Base-by-base conservation (phyloP, 768 basidiomycete genomes). In the Lentinus tigrinus region DNA sequence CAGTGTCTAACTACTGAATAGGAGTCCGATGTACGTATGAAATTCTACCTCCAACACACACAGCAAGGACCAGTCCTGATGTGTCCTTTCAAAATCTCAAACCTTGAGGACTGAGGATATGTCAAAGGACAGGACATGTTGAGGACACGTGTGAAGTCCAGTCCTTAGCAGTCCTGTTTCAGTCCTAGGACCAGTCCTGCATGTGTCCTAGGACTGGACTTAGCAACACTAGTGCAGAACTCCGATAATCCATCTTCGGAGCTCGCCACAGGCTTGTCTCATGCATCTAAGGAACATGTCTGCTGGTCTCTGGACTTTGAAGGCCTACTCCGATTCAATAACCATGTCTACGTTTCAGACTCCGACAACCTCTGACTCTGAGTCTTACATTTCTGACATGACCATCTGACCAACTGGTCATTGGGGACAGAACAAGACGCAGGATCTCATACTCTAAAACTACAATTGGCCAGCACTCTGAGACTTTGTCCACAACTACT, bases 371-470 rank as follows among this genome's bases (percentile, higher is more conserved):
- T 72, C 36, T 54, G 49, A 1, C 58, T 72, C 6, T 59, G 55
- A 0, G 47, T 70, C 16, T 62, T 75, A 10, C 54, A 61, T 10
- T 13, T 51, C 3, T 44, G 56, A 4, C 75, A 75, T 57, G 70
- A 75, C 50, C 57, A 65, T 24, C 61, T 58, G 3, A 52, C n/a
- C 67, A 0, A 54, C 69, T 2, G 71, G 74, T 3, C 75, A 76
- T 50, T 71, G 62, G 38, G 73, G 77, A 7, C 63, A 65, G 37
- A 63, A 58, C 24, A 58, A 53, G 57, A 58, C 51, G 5, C 51
- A 53, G 31, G 47, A 44, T 19, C 36, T 69, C 2, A 47, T 73
- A 11, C 37, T 34, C 17, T 56, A 65, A 19, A 46, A 73, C 34
- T 72, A 62, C 65, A 62, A 54, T 51, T 75, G 69, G 72, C 70